Percentiles rank a stretch among this genome's conserved stretches.
Evolutionary conservation across 2,329 filamentous ascomycete genomes (phyloP).

Genomic region (Alternaria conjuncta): DNA sequence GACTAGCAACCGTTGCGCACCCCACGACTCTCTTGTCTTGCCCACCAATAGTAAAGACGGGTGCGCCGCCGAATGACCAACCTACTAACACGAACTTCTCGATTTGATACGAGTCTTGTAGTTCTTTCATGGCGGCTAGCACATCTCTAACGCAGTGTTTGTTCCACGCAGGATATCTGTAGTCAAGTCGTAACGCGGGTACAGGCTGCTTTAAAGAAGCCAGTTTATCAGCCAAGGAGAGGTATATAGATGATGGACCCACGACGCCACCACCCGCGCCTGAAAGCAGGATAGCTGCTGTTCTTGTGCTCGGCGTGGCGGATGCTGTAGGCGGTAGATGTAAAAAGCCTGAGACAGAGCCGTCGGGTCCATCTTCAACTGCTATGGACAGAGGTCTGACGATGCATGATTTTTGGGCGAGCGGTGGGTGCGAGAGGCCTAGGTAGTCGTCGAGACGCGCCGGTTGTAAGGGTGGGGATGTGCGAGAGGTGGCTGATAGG

Average conservation of each 20-base stretch:
- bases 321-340: not conserved
- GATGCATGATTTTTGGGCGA: not conserved
- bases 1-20: slow-evolving; percentile 1
- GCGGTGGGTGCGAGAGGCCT: not conserved
- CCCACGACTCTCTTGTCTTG: not conserved
- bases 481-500: not conserved
- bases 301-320: not conserved
- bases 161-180: slow-evolving; percentile 1
- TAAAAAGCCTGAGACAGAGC: not conserved
- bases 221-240: not conserved
- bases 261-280: slow-evolving; percentile 1
- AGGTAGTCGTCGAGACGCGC: slow-evolving; percentile 1
- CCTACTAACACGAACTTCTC: not conserved
- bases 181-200: not conserved
- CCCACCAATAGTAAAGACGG: not conserved
- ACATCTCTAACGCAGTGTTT: slow-evolving; percentile 3
- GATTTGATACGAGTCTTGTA: not conserved
- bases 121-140: not conserved
- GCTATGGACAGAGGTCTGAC: not conserved
- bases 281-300: not conserved
- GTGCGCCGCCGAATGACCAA: slow-evolving; percentile 5
- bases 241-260: slow-evolving; percentile 1
- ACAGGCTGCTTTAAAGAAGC: not conserved
- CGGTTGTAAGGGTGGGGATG: not conserved
- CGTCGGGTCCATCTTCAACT: not conserved